These are phyloP conservation scores for Wickerhamomyces kurtzmanii DNA, from an alignment of 805 yeast species.

Conservation along the genomic window DNA sequence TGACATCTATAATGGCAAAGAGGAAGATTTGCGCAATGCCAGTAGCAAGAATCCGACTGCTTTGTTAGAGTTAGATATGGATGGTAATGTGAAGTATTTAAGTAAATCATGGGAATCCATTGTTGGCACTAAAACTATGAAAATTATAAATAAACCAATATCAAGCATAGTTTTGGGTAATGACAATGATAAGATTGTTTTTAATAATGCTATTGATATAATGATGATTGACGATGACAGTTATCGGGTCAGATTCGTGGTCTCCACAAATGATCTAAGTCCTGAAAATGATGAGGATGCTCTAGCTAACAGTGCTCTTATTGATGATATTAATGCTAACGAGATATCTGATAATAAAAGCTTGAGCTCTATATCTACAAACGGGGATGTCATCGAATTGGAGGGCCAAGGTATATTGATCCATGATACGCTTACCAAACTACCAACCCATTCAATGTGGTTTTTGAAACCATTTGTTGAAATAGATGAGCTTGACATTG, in stretches of 20 bases:
- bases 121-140: conserved; percentile 54
- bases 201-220: conserved; percentile 55
- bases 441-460: conserved; percentile 88
- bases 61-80: conserved; percentile 76
- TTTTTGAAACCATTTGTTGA: conserved; percentile 70
- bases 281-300: conserved; percentile 15
- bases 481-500: conserved; percentile 49
- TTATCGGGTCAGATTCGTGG: conserved; percentile 66
- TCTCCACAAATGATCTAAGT: conserved; percentile 24
- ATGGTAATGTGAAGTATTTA: conserved; percentile 67
- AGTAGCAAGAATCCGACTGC: conserved; percentile 64
- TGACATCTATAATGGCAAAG: too few species aligned
- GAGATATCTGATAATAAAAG: conserved; percentile 22
- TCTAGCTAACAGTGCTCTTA: background rate
- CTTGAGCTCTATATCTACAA: conserved; percentile 32
- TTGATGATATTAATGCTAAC: conserved; percentile 4
- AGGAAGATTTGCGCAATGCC: conserved; percentile 49
- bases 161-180: conserved; percentile 56
- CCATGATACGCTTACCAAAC: conserved; percentile 42
- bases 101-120: conserved; percentile 72
- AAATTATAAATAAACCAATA: conserved; percentile 48
- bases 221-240: conserved; percentile 70
- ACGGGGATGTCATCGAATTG: conserved; percentile 56
- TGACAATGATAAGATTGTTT: conserved; percentile 55
- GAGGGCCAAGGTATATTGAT: conserved; percentile 94